Evolutionary conservation across 2,329 filamentous ascomycete genomes (phyloP), one percentile per base, ranked within the genome.

Genomic region (Atkinsonella texensis): DNA sequence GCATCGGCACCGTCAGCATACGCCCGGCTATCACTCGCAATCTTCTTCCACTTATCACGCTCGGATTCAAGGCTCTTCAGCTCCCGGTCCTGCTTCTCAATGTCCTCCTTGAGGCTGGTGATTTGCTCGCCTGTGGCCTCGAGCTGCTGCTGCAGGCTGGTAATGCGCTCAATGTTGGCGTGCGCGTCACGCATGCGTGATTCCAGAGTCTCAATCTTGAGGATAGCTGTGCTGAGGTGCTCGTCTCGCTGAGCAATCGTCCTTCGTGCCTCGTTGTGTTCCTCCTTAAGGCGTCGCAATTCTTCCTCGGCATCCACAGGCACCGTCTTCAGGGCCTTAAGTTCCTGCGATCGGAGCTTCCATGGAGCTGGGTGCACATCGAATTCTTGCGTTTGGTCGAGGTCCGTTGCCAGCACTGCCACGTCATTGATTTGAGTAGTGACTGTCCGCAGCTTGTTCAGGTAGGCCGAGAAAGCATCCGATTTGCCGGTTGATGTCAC

Each of bases 121-220:
- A 76, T 72, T 41, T 74, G 69, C 53, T 73, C 67, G 55, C 75
- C 73, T 28, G 77, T 73, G 17, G 74, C 69, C 47, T 75, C 74
- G 23, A 86, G 72, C 59, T 75, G 71, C 35, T 68, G 69, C 65
- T 88, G 84, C 12, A 89, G 73, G 50, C 81, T 80, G 18, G 73
- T 72, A 57, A 89, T 86, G 49, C 76, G 77, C 48, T 82, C 80
- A 13, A 86, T 81, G 68, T 91, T 90, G 63, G 85, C 82, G 57
- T 83, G 81, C 6, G 87, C 87, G 62, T 94, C 89, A 53, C 84
- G 82, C 83, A 93, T 90, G 52, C 88, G 79, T 8, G 87, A 87
- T 66, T 95, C 87, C 39, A 97, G 81, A 41, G 93, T 87, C 68
- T 96, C 91, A 58, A 96, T 95, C 67, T 93, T 90, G 58, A 96